phyloP scores from a whole-genome alignment of 129 eudicot species.

The Silybum marianum region DNA sequence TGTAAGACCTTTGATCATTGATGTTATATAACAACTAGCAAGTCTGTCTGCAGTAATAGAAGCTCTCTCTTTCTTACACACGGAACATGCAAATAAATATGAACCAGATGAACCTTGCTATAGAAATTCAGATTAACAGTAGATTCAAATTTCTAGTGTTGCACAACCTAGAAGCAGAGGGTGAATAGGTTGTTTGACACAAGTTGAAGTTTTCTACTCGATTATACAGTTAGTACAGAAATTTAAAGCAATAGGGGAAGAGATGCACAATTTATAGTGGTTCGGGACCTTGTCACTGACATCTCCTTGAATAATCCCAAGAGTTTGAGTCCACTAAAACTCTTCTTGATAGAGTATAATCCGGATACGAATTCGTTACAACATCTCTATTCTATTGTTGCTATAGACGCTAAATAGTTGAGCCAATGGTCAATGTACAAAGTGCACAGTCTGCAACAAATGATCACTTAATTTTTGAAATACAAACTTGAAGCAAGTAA shows the following conservation, averaged over 20 bases:
- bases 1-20: constrained; percentile 43
- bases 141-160: neutral
- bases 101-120: neutral
- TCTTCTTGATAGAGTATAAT: neutral
- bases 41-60: neutral
- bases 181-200: neutral
- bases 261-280: neutral
- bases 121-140: neutral
- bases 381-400: neutral
- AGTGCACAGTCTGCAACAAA: neutral
- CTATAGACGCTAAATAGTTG: neutral
- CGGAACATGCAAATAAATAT: neutral
- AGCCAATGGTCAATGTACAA: neutral
- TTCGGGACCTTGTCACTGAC: neutral
- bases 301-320: neutral
- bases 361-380: neutral
- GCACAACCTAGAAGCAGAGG: neutral
- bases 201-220: neutral
- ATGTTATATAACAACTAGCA: neutral
- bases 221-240: neutral
- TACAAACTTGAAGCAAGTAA: neutral
- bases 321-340: neutral
- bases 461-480: neutral
- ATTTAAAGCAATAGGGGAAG: neutral
- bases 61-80: neutral